A percentile compares a stretch with the other conserved stretches of the same genome.
These are phyloP conservation scores for Zygnema circumcarinatum DNA, from an alignment of 139 green algal species.

Conservation along the genomic window DNA sequence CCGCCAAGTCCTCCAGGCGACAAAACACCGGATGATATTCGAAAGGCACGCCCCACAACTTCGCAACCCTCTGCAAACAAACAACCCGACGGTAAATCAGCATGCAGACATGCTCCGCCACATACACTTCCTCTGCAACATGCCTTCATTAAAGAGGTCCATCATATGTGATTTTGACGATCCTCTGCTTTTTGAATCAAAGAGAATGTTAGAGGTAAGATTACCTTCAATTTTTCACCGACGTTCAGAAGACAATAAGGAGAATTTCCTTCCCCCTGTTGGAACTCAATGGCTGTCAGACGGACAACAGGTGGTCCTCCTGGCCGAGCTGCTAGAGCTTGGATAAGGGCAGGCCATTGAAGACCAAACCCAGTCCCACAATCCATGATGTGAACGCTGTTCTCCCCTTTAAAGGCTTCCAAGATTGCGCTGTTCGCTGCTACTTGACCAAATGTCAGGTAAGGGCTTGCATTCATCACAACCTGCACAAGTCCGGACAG, in stretches of 20 bases:
- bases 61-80: constrained; percentile 12
- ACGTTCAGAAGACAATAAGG: constrained; percentile 27
- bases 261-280: background rate
- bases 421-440: constrained; percentile 44
- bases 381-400: constrained; percentile 43
- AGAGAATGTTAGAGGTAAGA: background rate
- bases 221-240: constrained; percentile 19
- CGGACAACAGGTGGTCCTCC: constrained; percentile 27
- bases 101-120: background rate
- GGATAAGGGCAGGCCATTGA: constrained; percentile 34
- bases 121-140: too few species aligned
- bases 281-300: constrained; percentile 44
- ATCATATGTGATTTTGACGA: too few species aligned
- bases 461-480: constrained; percentile 34
- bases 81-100: background rate
- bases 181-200: too few species aligned
- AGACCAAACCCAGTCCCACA: constrained; percentile 39
- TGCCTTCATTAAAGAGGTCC: too few species aligned
- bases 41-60: constrained; percentile 31
- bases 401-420: constrained; percentile 20
- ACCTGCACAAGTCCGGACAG: constrained; percentile 12
- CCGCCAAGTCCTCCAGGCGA: background rate
- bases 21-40: constrained; percentile 28
- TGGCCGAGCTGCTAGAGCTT: constrained; percentile 29
- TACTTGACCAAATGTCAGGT: constrained; percentile 46